phyloP scores from a whole-genome alignment of 2,329 filamentous ascomycete species.

The Penicillium brevicompactum region DNA sequence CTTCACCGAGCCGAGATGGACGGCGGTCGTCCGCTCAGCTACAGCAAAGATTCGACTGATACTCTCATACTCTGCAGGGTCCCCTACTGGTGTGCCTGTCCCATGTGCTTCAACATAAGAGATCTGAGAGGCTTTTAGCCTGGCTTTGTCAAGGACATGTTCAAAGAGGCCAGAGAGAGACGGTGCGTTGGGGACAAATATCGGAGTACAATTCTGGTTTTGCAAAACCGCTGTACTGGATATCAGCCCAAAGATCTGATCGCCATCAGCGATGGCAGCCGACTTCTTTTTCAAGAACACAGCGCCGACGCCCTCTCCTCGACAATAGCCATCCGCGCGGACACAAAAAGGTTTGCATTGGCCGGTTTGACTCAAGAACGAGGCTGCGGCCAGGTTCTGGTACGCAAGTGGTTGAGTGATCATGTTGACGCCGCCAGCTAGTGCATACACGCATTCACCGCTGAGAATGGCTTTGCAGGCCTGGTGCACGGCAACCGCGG shows the following conservation, averaged over 20 bases:
- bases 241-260: slow-evolving; percentile 48
- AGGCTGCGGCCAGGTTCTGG: slow-evolving; percentile 35
- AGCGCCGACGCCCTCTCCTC: slow-evolving; percentile 49
- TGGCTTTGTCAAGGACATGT: slow-evolving; percentile 23
- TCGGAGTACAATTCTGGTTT: slow-evolving; percentile 28
- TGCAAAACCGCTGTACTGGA: slow-evolving; percentile 32
- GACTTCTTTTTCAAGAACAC: slow-evolving; percentile 51
- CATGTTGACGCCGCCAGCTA: slow-evolving; percentile 42
- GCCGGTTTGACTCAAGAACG: slow-evolving; percentile 49
- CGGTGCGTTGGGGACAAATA: slow-evolving; percentile 19
- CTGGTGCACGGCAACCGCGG: slow-evolving; percentile 37
- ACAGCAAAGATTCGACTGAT: slow-evolving; percentile 23
- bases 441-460: slow-evolving; percentile 26
- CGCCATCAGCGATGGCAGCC: slow-evolving; percentile 50
- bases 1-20: slow-evolving; percentile 36
- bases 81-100: slow-evolving; percentile 34
- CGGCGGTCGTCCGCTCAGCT: slow-evolving; percentile 1
- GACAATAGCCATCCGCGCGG: slow-evolving; percentile 54
- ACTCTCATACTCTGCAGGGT: slow-evolving; percentile 31
- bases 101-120: slow-evolving; percentile 38
- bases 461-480: slow-evolving; percentile 24
- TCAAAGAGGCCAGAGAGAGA: slow-evolving; percentile 34
- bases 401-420: slow-evolving; percentile 29
- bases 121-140: slow-evolving; percentile 25
- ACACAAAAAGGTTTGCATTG: slow-evolving; percentile 54